Evolutionary conservation across 495 filamentous ascomycete genomes (phyloP), one percentile per base, ranked within the genome.

Genomic region (Penicillium odoratum): DNA sequence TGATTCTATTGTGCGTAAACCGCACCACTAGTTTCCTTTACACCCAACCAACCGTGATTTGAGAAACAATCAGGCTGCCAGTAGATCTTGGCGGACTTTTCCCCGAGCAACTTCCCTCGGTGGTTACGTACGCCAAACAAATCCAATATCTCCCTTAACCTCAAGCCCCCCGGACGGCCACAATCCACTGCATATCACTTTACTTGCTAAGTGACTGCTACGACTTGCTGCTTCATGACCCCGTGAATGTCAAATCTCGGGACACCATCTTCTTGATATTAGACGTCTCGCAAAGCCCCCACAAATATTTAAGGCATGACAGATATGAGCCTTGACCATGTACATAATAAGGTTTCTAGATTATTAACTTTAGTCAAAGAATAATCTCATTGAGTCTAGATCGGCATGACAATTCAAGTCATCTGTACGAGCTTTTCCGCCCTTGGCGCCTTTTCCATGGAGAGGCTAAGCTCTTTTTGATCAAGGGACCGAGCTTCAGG

Each of bases 1-100:
- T 58, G 67, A 72, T 1, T 16, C 44, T 1, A 21, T 56, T 5
- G 36, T 48, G n/a, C 65, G 53, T 1, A 68, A 63, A 59, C n/a
- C 40, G 33, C 55, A 55, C 25, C 21, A 60, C 16, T 67, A 36
- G 66, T 4, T 36, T n/a, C 15, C 18, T 47, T 47, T 11, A 8
- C 44, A 47, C 26, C 21, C 44, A 3, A 28, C 5, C 21, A 47
- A 47, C 28, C 15, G 15, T 11, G 46, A n/a, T 30, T 13, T 10
- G 46, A 15, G n/a, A 26, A 15, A 16, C n/a, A 26, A 16, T 48
- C 10, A 28, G 46, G 28, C 16, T 4, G 16, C 15, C 46, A 3
- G 21, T 26, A 4, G 11, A 28, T 15, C 16, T 28, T 5, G 11
- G 10, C 44, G 3, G 13, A 28, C 4, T 13, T 9, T 25, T 28